Evolutionary conservation across 2,329 filamentous ascomycete species (phyloP).

Genomic region (Xylaria sp.): DNA sequence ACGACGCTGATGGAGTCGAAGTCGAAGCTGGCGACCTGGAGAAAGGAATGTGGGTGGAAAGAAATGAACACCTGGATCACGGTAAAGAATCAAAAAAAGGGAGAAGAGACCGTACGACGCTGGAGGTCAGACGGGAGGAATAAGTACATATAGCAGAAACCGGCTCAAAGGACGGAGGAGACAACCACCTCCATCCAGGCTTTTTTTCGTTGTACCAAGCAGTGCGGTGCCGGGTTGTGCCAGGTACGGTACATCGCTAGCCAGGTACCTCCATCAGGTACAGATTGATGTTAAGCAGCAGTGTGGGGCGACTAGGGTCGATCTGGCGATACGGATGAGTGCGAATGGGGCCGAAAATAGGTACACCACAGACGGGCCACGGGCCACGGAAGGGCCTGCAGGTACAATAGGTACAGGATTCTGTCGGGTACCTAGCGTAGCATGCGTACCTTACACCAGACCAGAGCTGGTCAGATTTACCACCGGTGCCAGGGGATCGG

Average conservation of each 20-base stretch:
- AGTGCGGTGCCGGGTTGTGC: background rate
- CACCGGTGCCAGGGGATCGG: slow-evolving; percentile 16
- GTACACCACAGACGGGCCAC: slow-evolving; percentile 1
- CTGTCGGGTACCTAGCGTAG: background rate
- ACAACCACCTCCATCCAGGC: slow-evolving; percentile 24
- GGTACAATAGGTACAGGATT: slow-evolving; percentile 9
- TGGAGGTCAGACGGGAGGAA: slow-evolving; percentile 27
- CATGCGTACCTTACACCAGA: slow-evolving; percentile 12
- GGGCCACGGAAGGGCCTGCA: slow-evolving; percentile 3
- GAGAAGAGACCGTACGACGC: slow-evolving; percentile 30
- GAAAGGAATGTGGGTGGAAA: slow-evolving; percentile 47
- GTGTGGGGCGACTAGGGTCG: slow-evolving; percentile 20
- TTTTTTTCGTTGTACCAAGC: slow-evolving; percentile 18
- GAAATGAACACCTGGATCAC: slow-evolving; percentile 38
- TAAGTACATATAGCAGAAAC: slow-evolving; percentile 33
- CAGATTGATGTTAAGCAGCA: slow-evolving; percentile 1
- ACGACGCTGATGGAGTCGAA: slow-evolving; percentile 35
- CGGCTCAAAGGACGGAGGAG: slow-evolving; percentile 32
- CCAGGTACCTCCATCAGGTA: no score
- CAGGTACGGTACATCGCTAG: background rate
- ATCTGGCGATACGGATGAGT: slow-evolving; percentile 36
- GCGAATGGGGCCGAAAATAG: slow-evolving; percentile 31
- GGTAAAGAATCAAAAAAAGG: slow-evolving; percentile 32
- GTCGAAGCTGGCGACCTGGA: slow-evolving; percentile 49
- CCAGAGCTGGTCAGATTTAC: no score